These are phyloP conservation scores for Talaromyces sp. DNA, from an alignment of 2,329 filamentous ascomycete genomes.

Conservation along the genomic window DNA sequence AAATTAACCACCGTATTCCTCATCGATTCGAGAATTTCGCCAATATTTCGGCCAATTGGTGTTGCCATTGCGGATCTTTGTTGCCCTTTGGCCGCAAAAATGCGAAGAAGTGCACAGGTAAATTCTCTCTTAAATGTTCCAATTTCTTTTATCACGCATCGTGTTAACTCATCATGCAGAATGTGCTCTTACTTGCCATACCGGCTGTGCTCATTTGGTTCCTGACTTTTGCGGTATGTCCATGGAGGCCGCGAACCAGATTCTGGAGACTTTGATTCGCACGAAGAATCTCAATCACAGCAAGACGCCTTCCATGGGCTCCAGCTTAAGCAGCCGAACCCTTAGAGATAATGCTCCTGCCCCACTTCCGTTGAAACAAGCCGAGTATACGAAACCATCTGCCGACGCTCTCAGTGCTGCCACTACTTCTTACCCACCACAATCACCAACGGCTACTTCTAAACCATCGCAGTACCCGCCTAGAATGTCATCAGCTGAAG, in stretches of 20 bases:
- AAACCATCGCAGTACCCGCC: slow-evolving; percentile 42
- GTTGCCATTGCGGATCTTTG: slow-evolving; percentile 96
- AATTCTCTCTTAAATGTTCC: background rate
- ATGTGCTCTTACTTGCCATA: slow-evolving; percentile 87
- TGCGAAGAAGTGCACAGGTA: slow-evolving; percentile 84
- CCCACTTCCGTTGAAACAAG: slow-evolving; percentile 29
- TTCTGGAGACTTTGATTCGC: slow-evolving; percentile 77
- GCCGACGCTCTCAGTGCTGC: slow-evolving; percentile 40
- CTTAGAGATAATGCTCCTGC: slow-evolving; percentile 51
- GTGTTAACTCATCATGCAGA: slow-evolving; percentile 49
- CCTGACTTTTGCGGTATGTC: slow-evolving; percentile 99
- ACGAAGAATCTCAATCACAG: slow-evolving; percentile 63
- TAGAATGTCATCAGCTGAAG: slow-evolving; percentile 48
- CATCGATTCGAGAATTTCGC: slow-evolving; percentile 96
- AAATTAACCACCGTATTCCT: slow-evolving; percentile 98
- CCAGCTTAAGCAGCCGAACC: slow-evolving; percentile 60
- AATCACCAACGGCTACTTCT: slow-evolving; percentile 37
- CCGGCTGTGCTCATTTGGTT: slow-evolving; percentile 87
- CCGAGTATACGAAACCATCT: slow-evolving; percentile 36
- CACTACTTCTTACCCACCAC: slow-evolving; percentile 39
- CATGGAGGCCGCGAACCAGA: slow-evolving; percentile 94
- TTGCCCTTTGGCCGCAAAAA: slow-evolving; percentile 93
- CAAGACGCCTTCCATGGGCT: slow-evolving; percentile 38
- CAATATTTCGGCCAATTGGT: slow-evolving; percentile 98
- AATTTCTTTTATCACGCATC: background rate